Evolutionary conservation across 805 yeast genomes (phyloP), one percentile per base, ranked within the genome.

Genomic region (Brettanomyces anomalus): DNA sequence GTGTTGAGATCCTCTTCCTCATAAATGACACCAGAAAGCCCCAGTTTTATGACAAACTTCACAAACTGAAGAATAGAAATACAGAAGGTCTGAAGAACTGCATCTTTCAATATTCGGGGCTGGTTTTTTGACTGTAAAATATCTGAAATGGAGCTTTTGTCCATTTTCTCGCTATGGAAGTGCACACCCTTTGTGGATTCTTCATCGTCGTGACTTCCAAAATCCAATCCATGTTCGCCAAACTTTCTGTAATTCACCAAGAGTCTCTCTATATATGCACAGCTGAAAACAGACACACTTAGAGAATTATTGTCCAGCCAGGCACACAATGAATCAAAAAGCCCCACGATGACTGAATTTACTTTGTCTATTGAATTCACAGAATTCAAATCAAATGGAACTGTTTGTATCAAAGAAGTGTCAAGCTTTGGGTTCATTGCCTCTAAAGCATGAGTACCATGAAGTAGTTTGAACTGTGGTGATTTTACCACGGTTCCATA

Each of bases 381-480:
- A 61, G 64, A 5, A 2, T 65, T 53, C 17, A 76, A 60, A 49
- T 75, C 76, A 52, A 76, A 80, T 0, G 54, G 45, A 4, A 67
- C 46, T 31, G 77, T 58, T 24, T 61, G 53, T n/a, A 85, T 70
- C 42, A 84, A 53, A 2, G 90, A 87, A 0, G 96, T 78, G 57
- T 90, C 98, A 52, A 90, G 68, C 48, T 74, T 76, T 10, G 70
- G 66, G 56, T 86, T 86, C 44, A 78, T 70, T 13, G 81, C 72
- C 58, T 89, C 97, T 46, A 87, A 65, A 0, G 97, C 95, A 50
- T 89, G 80, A 1, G 96, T 85, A 0, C 96, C 94, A 51, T 86
- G 87, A 47, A 82, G 67, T 37, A 90, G 68, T 43, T 78, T 75
- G 62, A 87, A 86, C 21, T 63, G 62, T 0, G 76, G 71, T 8